Conservation (phyloP, 345 rosid species). For the Durio zibethinus region DNA sequence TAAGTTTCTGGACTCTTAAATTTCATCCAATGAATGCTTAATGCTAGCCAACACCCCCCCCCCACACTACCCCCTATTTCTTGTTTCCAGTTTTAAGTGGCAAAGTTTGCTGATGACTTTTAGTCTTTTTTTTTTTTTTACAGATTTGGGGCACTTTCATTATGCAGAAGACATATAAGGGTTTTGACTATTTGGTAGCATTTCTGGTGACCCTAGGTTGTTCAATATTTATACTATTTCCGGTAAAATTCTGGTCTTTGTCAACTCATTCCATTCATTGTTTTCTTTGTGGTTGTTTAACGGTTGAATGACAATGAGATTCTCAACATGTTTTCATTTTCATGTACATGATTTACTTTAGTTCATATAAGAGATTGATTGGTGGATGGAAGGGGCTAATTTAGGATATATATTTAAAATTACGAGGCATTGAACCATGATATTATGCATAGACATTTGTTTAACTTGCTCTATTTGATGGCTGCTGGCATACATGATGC, state of each 20-base stretch:
- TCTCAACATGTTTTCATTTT: background rate
- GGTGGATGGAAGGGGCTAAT: background rate
- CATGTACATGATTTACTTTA: background rate
- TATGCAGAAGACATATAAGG: conserved; percentile 88
- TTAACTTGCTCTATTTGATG: background rate
- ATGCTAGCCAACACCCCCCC: no score
- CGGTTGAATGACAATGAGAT: background rate
- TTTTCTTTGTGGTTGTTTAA: background rate
- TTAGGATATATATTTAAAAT: background rate
- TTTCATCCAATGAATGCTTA: background rate
- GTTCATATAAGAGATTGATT: background rate
- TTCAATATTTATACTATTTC: conserved; percentile 80
- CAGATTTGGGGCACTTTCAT: conserved; percentile 89
- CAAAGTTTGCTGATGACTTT: background rate
- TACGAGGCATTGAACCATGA: background rate
- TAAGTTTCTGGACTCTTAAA: conserved; percentile 6
- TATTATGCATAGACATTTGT: background rate
- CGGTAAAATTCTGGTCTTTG: conserved; percentile 43
- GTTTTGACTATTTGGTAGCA: conserved; percentile 77
- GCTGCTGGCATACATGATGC: conserved; percentile 6
- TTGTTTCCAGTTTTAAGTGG: background rate
- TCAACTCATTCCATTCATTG: conserved; percentile 7
- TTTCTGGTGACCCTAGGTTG: conserved; percentile 90
- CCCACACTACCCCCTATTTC: background rate
- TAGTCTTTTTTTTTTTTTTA: background rate